Base-by-base conservation (phyloP, 202 grass and related monocot genomes). In the Panicum virgatum region DNA sequence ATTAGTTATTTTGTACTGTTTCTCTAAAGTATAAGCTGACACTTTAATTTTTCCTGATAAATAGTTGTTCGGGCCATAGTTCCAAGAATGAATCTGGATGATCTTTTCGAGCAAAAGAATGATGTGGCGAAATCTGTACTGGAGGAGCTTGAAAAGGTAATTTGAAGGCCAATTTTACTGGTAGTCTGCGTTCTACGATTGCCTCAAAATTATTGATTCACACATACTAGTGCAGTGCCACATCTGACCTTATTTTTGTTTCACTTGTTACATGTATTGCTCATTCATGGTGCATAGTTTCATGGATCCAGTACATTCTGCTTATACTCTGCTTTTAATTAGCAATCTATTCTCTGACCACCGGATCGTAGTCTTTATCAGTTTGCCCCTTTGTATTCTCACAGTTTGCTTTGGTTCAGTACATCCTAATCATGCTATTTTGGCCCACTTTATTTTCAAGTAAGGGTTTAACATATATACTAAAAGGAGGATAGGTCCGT, bases 91-190 rank as follows among this genome's bases (percentile, higher is more conserved):
- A 85, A 84, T 84, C 89, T 98, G 45, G 96, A 98, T 39, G 89
- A 86, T 70, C 89, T 98, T 52, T 98, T 96, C 43, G 92, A 98
- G 77, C 96, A 98, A 73, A 98, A 98, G 80, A 92, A 90, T 82
- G 96, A 98, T 80, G 92, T 96, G 22, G 96, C 90, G 2, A 96
- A 98, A 90, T 40, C 92, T 91, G 96, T 98, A 68, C 89, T 98
- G 39, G 83, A 96, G 62, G 96, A 98, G 34, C 92, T 98, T 81
- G 96, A 93, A 88, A 98, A 98, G 92, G 96, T 98, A 90, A 71
- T 40, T 37, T 18, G 37, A 36, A 30, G 2, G n/a, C 26, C 12
- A 52, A 0, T 68, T 79, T 47, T 82, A 65, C 59, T 59, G 12
- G 48, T 36, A 36, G 5, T 69, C 3, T 63, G 54, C 9, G n/a